Evolutionary conservation across 139 green algal genomes (phyloP).

Genomic region (Nannochloris sp.): DNA sequence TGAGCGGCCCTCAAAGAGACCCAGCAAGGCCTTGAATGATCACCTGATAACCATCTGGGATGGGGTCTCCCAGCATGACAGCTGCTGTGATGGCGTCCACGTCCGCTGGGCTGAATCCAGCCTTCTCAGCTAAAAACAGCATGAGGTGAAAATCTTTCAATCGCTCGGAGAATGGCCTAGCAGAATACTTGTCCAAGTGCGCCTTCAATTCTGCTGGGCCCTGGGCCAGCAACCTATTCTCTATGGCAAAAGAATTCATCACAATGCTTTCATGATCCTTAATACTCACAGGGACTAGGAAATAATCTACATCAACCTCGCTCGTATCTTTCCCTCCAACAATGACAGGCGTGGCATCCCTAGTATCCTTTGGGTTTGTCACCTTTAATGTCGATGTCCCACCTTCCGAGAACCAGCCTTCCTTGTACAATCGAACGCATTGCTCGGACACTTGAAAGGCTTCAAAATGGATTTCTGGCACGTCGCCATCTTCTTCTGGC

Average conservation of each 20-base stretch:
- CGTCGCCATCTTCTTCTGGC: conserved; percentile 8
- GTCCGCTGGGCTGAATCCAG: conserved; percentile 69
- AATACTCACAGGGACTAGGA: conserved; percentile 85
- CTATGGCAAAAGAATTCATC: conserved; percentile 69
- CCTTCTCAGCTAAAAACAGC: conserved; percentile 81
- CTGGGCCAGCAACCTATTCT: conserved; percentile 85
- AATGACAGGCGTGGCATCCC: conserved; percentile 58
- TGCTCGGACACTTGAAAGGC: conserved; percentile 83
- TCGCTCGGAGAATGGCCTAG: conserved; percentile 53
- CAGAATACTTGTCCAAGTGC: conserved; percentile 48
- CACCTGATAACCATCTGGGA: conserved; percentile 78
- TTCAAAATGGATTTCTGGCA: conserved; percentile 69
- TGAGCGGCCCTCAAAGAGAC: too few relatives aligned
- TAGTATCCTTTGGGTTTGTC: conserved; percentile 51
- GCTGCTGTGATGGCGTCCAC: conserved; percentile 61
- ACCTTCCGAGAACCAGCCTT: conserved; percentile 62
- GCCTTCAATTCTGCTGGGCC: conserved; percentile 59
- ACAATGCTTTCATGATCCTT: conserved; percentile 78
- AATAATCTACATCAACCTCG: conserved; percentile 95
- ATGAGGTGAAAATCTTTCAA: conserved; percentile 93
- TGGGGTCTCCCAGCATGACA: conserved; percentile 37
- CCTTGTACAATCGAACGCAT: conserved; percentile 61
- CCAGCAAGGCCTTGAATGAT: conserved; percentile 81
- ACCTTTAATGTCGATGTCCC: conserved; percentile 25
- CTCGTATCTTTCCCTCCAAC: conserved; percentile 75